Base-by-base conservation (phyloP, 345 rosid genomes). In the Adansonia digitata region DNA sequence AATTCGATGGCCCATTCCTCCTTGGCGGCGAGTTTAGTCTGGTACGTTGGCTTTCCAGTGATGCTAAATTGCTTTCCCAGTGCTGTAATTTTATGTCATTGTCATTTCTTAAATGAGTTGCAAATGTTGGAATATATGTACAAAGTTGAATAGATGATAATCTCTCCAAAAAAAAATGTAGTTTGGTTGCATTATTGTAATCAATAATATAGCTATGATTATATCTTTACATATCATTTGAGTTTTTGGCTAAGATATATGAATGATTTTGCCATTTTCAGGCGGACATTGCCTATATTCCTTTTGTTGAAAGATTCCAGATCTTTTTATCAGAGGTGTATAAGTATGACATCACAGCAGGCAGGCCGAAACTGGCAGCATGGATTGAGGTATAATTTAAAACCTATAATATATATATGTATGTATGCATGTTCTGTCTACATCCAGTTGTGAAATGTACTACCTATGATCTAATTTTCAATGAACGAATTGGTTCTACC, bases 1-100 rank as follows among this genome's bases (percentile, higher is more conserved):
- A 85, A 57, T 90, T 87, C 35, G 87, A 85, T 34, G 98, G 98
- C 0, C 92, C 98, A 7, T 92, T 92, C 90, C 88, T 94, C 81
- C 97, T 92, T 39, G 96, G 97, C 43, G 92, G 95, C 40, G 89
- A 86, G 75, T 78, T 88, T 72, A 90, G 94, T 80, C 81, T 86
- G 91, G 98, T 93, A 84, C 73, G 83, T 56, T 65, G 52, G 31
- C 40, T 61, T 53, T 52, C 27, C 55, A 40, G 18, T 75, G 40
- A 45, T 67, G 31, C 66, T 63, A 5, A 39, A 13, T 18, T 62
- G 18, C 34, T 42, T 17, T 22, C 29, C 5, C 0, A 18, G n/a
- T 55, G 15, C 71, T 52, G 46, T 56, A 71, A 71, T n/a, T 31
- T 67, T 45, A n/a, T n/a, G n/a, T n/a, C n/a, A n/a, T n/a, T n/a